Conservation (phyloP, 2,329 filamentous ascomycete genomes). For the Diaporthe amygdali region DNA sequence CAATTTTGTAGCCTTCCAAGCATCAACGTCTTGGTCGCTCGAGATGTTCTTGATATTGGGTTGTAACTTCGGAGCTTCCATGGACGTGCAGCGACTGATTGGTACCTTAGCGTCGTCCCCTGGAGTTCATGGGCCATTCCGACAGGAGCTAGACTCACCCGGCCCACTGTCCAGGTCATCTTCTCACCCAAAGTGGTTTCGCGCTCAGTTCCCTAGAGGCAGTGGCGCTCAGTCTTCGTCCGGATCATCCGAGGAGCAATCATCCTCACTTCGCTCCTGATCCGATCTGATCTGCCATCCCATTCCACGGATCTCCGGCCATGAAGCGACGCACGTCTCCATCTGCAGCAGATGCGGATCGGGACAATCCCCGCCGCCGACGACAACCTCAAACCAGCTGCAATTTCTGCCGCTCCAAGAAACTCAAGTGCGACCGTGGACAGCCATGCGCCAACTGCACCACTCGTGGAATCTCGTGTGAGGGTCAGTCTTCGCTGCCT, state of each 20-base stretch:
- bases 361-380: conserved; percentile 9
- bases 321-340: conserved; percentile 19
- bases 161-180: neutral
- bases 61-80: neutral
- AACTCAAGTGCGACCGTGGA: conserved; percentile 38
- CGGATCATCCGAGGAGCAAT: conserved; percentile 15
- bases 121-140: neutral
- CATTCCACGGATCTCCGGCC: neutral
- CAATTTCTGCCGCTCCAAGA: conserved; percentile 37
- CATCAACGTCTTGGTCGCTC: neutral
- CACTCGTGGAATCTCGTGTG: conserved; percentile 33
- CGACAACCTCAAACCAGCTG: conserved; percentile 38
- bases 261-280: neutral
- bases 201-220: no score
- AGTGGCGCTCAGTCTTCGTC: neutral
- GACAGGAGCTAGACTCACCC: neutral
- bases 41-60: neutral
- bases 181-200: neutral
- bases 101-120: neutral
- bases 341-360: neutral
- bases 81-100: neutral
- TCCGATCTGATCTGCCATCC: neutral
- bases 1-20: neutral
- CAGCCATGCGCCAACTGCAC: conserved; percentile 36
- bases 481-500: conserved; percentile 22